A percentile compares a stretch with the other conserved stretches of the same genome.
Evolutionary conservation across 2,329 filamentous ascomycete species (phyloP).

Genomic region (Colletotrichum orchidophilum): DNA sequence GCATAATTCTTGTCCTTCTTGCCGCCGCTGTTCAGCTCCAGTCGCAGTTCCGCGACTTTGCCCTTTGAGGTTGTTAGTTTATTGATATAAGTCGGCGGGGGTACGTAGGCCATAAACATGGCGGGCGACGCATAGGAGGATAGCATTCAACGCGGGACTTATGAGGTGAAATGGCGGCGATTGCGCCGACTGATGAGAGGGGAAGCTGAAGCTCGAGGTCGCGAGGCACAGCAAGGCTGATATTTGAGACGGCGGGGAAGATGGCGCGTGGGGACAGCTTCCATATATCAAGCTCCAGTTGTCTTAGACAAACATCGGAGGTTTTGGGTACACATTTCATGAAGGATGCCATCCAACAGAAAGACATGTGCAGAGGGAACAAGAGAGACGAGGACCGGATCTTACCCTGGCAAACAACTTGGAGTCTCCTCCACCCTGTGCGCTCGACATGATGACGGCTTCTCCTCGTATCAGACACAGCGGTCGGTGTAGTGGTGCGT

Average conservation of each 20-base stretch:
- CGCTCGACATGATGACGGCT: conserved; percentile 59
- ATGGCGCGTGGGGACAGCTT: background rate
- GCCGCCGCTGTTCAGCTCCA: conserved; percentile 90
- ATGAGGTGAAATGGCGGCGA: background rate
- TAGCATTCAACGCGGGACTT: background rate
- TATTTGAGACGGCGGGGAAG: background rate
- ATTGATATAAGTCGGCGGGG: conserved; percentile 51
- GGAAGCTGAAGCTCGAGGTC: conserved; percentile 1
- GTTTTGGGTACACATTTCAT: background rate
- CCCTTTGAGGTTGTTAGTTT: conserved; percentile 78
- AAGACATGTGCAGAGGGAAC: background rate
- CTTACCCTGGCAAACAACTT: conserved; percentile 98
- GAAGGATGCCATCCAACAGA: background rate
- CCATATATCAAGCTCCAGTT: background rate
- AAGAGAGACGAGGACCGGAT: conserved; percentile 34
- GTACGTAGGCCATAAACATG: conserved; percentile 65
- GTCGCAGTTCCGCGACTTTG: conserved; percentile 96
- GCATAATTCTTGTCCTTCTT: conserved; percentile 99
- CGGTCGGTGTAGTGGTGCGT: conserved; percentile 3
- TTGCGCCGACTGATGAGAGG: background rate
- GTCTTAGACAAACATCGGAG: conserved; percentile 6
- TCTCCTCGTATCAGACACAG: background rate
- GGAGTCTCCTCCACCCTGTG: conserved; percentile 85
- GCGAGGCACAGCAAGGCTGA: background rate
- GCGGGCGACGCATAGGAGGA: conserved; percentile 38